These are phyloP conservation scores for Spatholobus suberectus DNA, from an alignment of 306 rosid genomes.

Conservation along the genomic window DNA sequence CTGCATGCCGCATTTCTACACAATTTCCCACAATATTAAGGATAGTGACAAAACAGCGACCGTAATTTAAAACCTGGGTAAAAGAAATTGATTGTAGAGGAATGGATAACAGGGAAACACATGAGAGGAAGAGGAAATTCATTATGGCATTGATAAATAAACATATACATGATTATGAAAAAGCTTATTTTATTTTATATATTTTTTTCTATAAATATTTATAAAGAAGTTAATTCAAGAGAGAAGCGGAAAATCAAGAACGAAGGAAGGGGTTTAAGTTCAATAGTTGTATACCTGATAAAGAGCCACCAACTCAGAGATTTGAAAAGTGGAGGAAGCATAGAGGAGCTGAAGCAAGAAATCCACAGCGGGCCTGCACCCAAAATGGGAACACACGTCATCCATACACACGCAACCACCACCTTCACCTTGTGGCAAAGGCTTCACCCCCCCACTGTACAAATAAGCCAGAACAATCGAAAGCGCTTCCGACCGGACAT, in stretches of 20 bases:
- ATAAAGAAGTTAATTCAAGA: too few relatives aligned
- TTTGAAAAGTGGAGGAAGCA: slow-evolving; percentile 57
- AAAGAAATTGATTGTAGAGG: not conserved
- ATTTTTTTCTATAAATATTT: too few relatives aligned
- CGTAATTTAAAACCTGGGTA: too few relatives aligned
- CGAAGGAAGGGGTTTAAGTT: too few relatives aligned
- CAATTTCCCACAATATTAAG: too few relatives aligned
- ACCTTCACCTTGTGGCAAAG: slow-evolving; percentile 29
- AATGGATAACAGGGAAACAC: not conserved
- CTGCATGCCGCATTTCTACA: too few relatives aligned
- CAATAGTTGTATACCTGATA: slow-evolving; percentile 44
- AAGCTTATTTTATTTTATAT: too few relatives aligned
- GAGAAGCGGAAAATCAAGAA: not conserved
- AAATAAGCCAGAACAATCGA: slow-evolving; percentile 55
- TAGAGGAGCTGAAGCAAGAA: slow-evolving; percentile 58
- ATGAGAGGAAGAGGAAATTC: not conserved
- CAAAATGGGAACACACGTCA: slow-evolving; percentile 59
- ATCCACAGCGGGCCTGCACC: slow-evolving; percentile 63
- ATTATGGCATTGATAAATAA: not conserved
- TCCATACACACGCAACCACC: slow-evolving; percentile 60
- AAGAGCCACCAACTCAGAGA: slow-evolving; percentile 57
- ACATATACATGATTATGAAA: too few relatives aligned
- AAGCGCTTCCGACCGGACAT: slow-evolving; percentile 55
- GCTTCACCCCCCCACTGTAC: slow-evolving; percentile 56
- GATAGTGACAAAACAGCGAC: too few relatives aligned